These are phyloP conservation scores for Phellinidium pouzarii DNA, from an alignment of 1,284 basidiomycete genomes.

Conservation along the genomic window DNA sequence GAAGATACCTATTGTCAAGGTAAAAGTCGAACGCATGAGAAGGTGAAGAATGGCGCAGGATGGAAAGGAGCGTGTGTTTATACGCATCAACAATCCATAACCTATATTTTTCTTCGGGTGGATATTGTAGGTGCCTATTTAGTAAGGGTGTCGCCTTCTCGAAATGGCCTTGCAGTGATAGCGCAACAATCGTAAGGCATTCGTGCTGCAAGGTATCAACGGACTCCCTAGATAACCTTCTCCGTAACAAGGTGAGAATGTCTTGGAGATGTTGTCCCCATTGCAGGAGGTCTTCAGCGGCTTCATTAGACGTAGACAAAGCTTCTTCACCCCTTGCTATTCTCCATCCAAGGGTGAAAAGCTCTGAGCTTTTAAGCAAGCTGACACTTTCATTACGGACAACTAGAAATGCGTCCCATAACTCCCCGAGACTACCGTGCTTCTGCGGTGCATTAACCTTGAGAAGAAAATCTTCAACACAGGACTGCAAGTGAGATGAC, in stretches of 20 bases:
- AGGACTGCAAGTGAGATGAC: background rate
- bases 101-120: background rate
- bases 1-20: background rate
- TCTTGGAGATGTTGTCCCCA: conserved; percentile 6
- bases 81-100: conserved; percentile 5
- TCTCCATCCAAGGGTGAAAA: background rate
- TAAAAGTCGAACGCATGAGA: conserved; percentile 11
- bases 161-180: conserved; percentile 4
- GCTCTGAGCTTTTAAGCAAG: background rate
- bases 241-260: conserved; percentile 3
- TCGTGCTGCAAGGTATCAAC: background rate
- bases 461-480: background rate
- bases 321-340: background rate
- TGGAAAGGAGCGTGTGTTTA: conserved; percentile 2
- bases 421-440: background rate
- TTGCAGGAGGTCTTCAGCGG: background rate
- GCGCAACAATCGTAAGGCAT: background rate
- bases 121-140: background rate
- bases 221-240: background rate
- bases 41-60: conserved; percentile 3
- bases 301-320: background rate
- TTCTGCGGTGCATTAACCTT: background rate
- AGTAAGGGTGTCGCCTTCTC: background rate
- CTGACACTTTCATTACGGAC: background rate
- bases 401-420: conserved; percentile 4